phyloP scores from a whole-genome alignment of 805 yeast genomes.

The Wickerhamomyces hampshirensis region DNA sequence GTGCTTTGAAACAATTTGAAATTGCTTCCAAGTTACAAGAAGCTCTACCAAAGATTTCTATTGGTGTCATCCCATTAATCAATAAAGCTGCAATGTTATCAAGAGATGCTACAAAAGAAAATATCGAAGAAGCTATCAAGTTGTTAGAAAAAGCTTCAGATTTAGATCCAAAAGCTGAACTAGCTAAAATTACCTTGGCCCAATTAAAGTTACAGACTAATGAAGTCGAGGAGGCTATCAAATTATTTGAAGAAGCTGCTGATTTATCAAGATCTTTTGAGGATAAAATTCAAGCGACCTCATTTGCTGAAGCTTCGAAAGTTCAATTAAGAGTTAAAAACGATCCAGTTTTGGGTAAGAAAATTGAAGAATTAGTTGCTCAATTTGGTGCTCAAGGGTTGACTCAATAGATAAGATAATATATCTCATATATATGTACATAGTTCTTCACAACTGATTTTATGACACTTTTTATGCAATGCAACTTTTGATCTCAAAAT shows the following conservation, averaged over 20 bases:
- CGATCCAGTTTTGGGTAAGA: slow-evolving; percentile 60
- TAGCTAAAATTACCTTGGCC: slow-evolving; percentile 87
- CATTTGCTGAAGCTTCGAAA: slow-evolving; percentile 89
- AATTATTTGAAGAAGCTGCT: slow-evolving; percentile 77
- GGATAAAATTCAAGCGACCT: slow-evolving; percentile 86
- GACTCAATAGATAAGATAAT: too few relatives aligned
- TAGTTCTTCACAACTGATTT: too few relatives aligned
- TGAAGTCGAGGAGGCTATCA: slow-evolving; percentile 75
- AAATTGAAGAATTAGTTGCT: slow-evolving; percentile 57
- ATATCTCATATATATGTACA: too few relatives aligned
- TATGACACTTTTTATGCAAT: too few relatives aligned
- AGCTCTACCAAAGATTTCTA: slow-evolving; percentile 59
- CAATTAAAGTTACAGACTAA: slow-evolving; percentile 84
- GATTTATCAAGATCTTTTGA: slow-evolving; percentile 76
- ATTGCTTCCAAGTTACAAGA: slow-evolving; percentile 79
- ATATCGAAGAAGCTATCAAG: slow-evolving; percentile 53
- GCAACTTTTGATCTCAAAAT: too few relatives aligned
- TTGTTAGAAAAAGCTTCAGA: slow-evolving; percentile 71
- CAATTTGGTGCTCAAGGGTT: slow-evolving; percentile 25
- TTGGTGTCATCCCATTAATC: slow-evolving; percentile 85
- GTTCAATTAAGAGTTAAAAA: slow-evolving; percentile 75
- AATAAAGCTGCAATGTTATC: slow-evolving; percentile 79
- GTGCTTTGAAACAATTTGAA: slow-evolving; percentile 81
- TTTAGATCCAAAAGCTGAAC: slow-evolving; percentile 83
- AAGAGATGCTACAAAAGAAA: slow-evolving; percentile 41